Evolutionary conservation across 2,329 filamentous ascomycete genomes (phyloP), one percentile per base, ranked within the genome.

Genomic region (Calonectria fujianensis): DNA sequence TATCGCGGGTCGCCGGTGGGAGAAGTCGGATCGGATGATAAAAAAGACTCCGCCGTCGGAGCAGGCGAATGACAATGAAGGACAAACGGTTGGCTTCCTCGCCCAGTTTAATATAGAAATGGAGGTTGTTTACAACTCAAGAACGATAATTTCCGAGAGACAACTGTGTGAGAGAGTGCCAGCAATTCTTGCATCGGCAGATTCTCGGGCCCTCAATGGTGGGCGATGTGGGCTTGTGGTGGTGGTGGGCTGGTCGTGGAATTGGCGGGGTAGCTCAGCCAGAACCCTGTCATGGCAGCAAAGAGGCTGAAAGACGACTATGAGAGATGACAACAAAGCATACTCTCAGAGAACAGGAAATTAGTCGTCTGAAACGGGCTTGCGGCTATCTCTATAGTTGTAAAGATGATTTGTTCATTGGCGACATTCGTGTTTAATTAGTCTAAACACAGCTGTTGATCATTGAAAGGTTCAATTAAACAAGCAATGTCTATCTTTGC

Each of bases 111-210:
- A 59, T 74, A 51, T 35, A 63, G 51, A 75, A 66, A 71, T 63
- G 65, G 72, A 57, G 41, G 74, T 61, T 74, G 71, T 78, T 78
- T 74, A 66, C 69, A 77, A 72, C 76, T 72, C 61, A 32, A 64
- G 63, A 68, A 65, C 54, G 66, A 70, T 51, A 50, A 35, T 63
- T 52, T 66, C 57, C 57, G 57, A 27, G 54, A 35, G 67, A 51
- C 48, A 69, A 9, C 48, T 61, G 52, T 63, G 66, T 70, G 72
- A 77, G 77, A 77, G 57, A 78, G 80, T 78, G 79, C 75, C 78
- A 81, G 72, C 75, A 81, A 80, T 80, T 80, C 75, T 68, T 80
- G 74, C 77, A 76, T 76, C 78, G 81, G 81, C 76, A 82, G 81
- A 81, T 81, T 81, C 76, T 82, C 81, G 81, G 81, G 77, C 73